phyloP scores from a whole-genome alignment of 2,329 filamentous ascomycete species.

The Aspergillus tamarii region DNA sequence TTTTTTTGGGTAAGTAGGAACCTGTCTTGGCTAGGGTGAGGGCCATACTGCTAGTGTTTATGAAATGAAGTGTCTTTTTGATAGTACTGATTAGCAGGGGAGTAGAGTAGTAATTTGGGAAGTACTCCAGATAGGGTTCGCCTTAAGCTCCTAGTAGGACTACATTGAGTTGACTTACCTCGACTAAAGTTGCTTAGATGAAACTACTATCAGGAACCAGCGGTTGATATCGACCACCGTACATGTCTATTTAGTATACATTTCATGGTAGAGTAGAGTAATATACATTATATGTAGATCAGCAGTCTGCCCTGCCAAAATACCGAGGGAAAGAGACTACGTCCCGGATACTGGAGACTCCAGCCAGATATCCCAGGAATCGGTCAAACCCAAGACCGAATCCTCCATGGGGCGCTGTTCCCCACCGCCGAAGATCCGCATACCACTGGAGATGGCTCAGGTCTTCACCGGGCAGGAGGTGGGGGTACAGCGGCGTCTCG shows the following conservation, averaged over 20 bases:
- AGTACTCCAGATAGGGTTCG: too few species aligned
- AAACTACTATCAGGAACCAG: background rate
- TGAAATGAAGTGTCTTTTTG: too few species aligned
- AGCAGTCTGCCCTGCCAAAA: slow-evolving; percentile 58
- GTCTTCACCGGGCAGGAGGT: slow-evolving; percentile 42
- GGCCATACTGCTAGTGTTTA: too few species aligned
- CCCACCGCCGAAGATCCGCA: slow-evolving; percentile 82
- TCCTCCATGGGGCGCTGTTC: slow-evolving; percentile 87
- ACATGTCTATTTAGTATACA: background rate
- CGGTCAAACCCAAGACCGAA: slow-evolving; percentile 91
- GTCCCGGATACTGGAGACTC: slow-evolving; percentile 80
- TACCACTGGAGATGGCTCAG: slow-evolving; percentile 76
- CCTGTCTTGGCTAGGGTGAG: too few species aligned
- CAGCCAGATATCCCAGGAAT: slow-evolving; percentile 79
- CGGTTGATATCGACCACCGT: background rate
- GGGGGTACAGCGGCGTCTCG: slow-evolving; percentile 37
- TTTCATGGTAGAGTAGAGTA: background rate
- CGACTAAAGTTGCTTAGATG: background rate
- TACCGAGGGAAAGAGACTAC: slow-evolving; percentile 83
- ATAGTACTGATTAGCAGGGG: too few species aligned
- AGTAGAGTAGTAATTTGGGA: too few species aligned
- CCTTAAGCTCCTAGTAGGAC: background rate
- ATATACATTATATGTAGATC: slow-evolving; percentile 1
- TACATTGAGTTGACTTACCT: background rate
- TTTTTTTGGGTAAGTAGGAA: too few species aligned